These are phyloP conservation scores for Salix dunnii DNA, from an alignment of 345 rosid genomes.

Conservation along the genomic window DNA sequence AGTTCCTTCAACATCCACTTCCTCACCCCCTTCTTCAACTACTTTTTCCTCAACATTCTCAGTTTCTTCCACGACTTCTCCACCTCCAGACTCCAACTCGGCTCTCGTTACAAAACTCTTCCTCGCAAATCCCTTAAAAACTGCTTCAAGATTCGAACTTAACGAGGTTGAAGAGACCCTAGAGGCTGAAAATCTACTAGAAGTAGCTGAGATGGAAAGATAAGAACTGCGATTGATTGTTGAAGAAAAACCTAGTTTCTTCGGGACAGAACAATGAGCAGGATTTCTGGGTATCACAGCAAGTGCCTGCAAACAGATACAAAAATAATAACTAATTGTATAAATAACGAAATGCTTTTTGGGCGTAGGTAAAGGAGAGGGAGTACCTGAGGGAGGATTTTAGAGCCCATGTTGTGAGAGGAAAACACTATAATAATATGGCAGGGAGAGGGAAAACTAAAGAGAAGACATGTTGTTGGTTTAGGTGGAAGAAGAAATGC, in stretches of 20 bases:
- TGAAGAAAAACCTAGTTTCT: conserved; percentile 44
- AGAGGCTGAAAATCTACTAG: conserved; percentile 23
- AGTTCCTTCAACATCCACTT: conserved; percentile 24
- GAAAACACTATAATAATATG: no score
- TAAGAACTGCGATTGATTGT: conserved; percentile 28
- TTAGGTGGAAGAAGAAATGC: not conserved
- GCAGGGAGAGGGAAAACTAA: not conserved
- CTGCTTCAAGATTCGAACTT: conserved; percentile 25
- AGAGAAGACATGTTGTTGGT: not conserved
- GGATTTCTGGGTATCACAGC: conserved; percentile 46
- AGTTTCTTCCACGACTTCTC: conserved; percentile 28
- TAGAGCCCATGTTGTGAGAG: conserved; percentile 40
- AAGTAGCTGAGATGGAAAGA: conserved; percentile 13
- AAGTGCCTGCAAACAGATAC: conserved; percentile 40
- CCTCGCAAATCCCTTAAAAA: conserved; percentile 29
- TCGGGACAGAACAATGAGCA: conserved; percentile 22
- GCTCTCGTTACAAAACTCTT: conserved; percentile 53
- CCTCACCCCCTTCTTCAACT: conserved; percentile 26
- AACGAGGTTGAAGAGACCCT: conserved; percentile 31
- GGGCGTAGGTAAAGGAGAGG: not conserved
- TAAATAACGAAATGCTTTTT: not conserved
- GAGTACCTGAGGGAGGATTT: conserved; percentile 62
- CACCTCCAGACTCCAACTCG: conserved; percentile 43
- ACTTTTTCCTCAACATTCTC: conserved; percentile 32
- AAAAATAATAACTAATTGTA: not conserved